Percentiles rank a stretch among this genome's conserved stretches.
phyloP scores from a whole-genome alignment of 345 rosid genomes.

The Eucalyptus polyanthemos region DNA sequence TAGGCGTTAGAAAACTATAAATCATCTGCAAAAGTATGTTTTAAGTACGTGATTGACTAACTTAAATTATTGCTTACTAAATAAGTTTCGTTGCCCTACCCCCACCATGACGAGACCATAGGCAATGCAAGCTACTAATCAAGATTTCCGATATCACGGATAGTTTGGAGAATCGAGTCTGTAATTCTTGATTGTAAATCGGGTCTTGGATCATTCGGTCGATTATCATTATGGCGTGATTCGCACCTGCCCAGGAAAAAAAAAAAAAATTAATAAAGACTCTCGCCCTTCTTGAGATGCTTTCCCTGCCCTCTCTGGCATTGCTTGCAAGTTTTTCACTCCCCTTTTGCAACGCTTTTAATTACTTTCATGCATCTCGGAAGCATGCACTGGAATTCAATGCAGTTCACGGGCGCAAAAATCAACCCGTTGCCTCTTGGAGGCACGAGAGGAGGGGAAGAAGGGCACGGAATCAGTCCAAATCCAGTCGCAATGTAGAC shows the following conservation, averaged over 20 bases:
- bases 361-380: not conserved
- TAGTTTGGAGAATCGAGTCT: not conserved
- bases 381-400: not conserved
- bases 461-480: not conserved
- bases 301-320: not conserved
- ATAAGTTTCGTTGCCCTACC: not conserved
- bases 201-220: not conserved
- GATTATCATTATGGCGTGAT: not conserved
- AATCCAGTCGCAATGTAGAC: not conserved
- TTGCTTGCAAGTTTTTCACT: not conserved
- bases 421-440: not conserved
- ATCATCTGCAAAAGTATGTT: not conserved
- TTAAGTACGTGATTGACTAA: not conserved
- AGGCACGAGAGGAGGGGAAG: not conserved
- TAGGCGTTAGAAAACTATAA: not conserved
- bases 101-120: not conserved
- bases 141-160: not conserved
- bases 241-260: not conserved
- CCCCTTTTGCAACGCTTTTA: not conserved
- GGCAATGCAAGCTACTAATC: not conserved
- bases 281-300: not conserved
- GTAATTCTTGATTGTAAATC: not conserved
- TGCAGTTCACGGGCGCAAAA: not conserved
- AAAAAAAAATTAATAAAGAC: not conserved
- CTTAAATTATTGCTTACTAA: not conserved